A percentile compares a stretch with the other conserved stretches of the same genome.
phyloP scores from a whole-genome alignment of 352 stramenopile species.

The Elongisporangium senticosum region DNA sequence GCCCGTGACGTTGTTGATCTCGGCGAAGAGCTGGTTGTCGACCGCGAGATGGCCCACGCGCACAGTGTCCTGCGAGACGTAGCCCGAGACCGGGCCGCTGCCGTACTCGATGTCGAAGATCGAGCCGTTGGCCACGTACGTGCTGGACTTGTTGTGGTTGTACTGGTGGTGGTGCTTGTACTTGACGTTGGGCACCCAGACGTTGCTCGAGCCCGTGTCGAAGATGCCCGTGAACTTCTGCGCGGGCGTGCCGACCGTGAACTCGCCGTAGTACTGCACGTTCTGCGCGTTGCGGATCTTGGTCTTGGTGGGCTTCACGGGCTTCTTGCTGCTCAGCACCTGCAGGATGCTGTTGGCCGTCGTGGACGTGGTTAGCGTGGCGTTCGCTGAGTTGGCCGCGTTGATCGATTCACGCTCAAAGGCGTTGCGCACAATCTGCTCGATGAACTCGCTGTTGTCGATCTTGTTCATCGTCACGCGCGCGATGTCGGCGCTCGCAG shows the following conservation, averaged over 20 bases:
- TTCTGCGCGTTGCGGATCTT: constrained; percentile 87
- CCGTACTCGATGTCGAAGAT: constrained; percentile 89
- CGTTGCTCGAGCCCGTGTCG: constrained; percentile 95
- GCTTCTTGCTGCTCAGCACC: no score
- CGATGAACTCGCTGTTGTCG: no score
- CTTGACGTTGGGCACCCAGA: constrained; percentile 92
- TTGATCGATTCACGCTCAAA: no score
- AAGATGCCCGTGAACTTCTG: constrained; percentile 95
- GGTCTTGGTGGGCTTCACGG: constrained; percentile 3
- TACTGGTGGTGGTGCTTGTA: constrained; percentile 65
- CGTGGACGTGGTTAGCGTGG: no score
- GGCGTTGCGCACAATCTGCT: no score
- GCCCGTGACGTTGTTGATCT: constrained; percentile 88
- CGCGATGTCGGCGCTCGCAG: no score
- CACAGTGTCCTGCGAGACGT: constrained; percentile 72
- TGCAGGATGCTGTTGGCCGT: no score
- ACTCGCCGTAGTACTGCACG: constrained; percentile 93
- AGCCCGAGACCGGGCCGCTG: constrained; percentile 85
- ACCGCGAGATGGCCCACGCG: constrained; percentile 39
- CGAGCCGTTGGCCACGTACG: constrained; percentile 78
- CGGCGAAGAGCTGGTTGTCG: constrained; percentile 82
- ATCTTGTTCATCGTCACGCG: no score
- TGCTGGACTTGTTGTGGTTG: constrained; percentile 64
- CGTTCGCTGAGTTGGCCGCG: no score
- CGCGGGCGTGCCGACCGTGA: constrained; percentile 85